Evolutionary conservation across 179 eudicot genomes (phyloP), one percentile per base, ranked within the genome.

Genomic region (Silene vulgaris): DNA sequence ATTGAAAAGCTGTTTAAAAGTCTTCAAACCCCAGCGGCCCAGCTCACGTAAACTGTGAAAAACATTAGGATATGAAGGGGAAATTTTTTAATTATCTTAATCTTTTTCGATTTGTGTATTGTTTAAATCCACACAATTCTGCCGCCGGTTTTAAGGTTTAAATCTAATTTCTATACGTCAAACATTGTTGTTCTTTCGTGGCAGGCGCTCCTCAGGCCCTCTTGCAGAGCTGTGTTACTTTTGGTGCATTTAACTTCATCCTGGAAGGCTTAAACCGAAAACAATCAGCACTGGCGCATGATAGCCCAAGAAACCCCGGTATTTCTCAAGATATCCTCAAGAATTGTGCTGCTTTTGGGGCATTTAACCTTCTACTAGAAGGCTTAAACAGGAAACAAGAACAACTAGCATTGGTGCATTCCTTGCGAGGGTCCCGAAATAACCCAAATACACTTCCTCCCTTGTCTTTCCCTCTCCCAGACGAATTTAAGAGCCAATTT

Each of bases 141-240:
- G 19, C 20, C 4, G n/a, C 2, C 7, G 60, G 11, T 11, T 1
- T 1, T 0, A 45, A 45, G 52, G 14, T 45, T 9, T 45, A 45
- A 45, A 45, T 45, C 3, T n/a, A 64, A 23, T 21, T n/a, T 66
- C 35, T 32, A 12, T 23, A 14, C 8, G 43, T 43, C 28, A 60
- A 8, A 21, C 23, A 26, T 65, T 28, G 29, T 48, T 67, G 29
- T 23, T 28, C 40, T 3, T 37, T 78, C 52, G 40, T 30, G 62
- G 17, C 86, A 95, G 99, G 97, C 72, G 83, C 99, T 64, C 99
- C 99, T 8, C 93, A 85, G 77, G 87, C 89, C 65, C 90, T 92
- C 66, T 73, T 90, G 6, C 96, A 92, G 85, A 88, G 89, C 80
- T 95, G 97, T 76, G 80, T 87, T 75, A 90, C 90, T 13, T 92